Conservation (phyloP, 176 grass and related monocot genomes). For the Oryza longistaminata region DNA sequence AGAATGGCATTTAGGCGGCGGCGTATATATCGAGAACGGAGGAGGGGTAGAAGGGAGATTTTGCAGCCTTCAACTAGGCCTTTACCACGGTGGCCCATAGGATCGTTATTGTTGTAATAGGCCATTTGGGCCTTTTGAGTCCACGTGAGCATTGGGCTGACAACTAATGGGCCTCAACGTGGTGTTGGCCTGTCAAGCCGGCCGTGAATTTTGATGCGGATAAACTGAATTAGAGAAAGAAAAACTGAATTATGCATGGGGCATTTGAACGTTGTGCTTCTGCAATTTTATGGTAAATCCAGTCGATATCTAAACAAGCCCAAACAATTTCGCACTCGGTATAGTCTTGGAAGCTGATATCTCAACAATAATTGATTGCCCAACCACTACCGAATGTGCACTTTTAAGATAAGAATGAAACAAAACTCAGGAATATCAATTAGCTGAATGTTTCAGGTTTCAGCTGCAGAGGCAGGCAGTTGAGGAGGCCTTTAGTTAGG, state of each 20-base stretch:
- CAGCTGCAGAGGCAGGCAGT: conserved; percentile 10
- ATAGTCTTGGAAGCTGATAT: conserved; percentile 35
- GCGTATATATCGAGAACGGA: neutral
- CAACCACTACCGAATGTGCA: conserved; percentile 30
- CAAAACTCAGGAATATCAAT: neutral
- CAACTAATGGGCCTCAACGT: neutral
- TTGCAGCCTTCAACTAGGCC: neutral
- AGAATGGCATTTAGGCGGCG: neutral
- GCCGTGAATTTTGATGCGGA: too few species aligned
- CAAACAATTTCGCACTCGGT: neutral
- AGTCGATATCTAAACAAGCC: neutral
- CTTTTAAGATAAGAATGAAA: neutral
- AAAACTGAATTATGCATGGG: neutral
- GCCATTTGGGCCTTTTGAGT: neutral
- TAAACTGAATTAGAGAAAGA: too few species aligned
- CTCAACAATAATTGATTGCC: conserved; percentile 46
- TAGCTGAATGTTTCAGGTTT: neutral
- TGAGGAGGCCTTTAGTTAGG: neutral
- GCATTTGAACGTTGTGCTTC: neutral
- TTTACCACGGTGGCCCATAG: neutral
- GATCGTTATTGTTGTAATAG: neutral
- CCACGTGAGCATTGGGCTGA: neutral
- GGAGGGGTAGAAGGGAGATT: neutral
- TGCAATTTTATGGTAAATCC: conserved; percentile 6
- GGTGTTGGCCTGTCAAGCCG: neutral